phyloP scores from a whole-genome alignment of 192 early-diverging fungal species.

The Linnemannia hyalina region DNA sequence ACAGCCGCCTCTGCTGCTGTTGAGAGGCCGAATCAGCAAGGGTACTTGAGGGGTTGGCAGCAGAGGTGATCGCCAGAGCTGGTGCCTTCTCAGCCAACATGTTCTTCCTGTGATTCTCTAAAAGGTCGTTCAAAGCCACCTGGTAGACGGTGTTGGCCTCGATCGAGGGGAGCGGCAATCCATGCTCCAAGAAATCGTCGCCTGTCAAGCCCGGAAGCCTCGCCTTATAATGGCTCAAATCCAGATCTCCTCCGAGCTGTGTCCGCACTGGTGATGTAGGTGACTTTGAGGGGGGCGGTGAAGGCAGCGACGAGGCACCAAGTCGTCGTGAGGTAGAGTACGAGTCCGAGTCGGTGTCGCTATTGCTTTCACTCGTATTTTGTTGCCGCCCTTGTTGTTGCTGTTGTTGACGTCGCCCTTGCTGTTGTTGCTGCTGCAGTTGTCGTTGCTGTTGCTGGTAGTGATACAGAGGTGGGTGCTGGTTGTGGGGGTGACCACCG shows the following conservation, averaged over 20 bases:
- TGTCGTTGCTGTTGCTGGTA: constrained; percentile 1
- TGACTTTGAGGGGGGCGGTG: constrained; percentile 21
- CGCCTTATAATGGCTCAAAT: constrained; percentile 23
- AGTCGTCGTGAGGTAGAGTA: constrained; percentile 5
- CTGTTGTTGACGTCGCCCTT: not conserved
- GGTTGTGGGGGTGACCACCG: constrained; percentile 49
- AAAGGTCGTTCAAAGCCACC: constrained; percentile 28
- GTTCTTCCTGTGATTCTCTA: constrained; percentile 42
- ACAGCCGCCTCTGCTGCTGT: constrained; percentile 13
- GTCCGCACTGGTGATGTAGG: constrained; percentile 7
- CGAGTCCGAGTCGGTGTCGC: constrained; percentile 6
- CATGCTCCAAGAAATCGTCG: constrained; percentile 15
- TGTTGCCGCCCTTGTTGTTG: not conserved
- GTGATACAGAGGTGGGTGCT: constrained; percentile 12
- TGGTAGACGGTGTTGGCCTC: constrained; percentile 26
- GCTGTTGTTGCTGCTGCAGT: not conserved
- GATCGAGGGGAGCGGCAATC: constrained; percentile 17
- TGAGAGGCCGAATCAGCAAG: constrained; percentile 15
- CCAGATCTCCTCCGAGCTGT: constrained; percentile 3
- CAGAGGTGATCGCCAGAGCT: constrained; percentile 21
- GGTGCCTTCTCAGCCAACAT: constrained; percentile 28
- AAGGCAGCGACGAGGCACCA: constrained; percentile 12
- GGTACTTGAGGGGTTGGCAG: constrained; percentile 15
- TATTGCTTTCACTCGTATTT: not conserved
- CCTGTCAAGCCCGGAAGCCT: constrained; percentile 31